Evolutionary conservation across 306 rosid genomes (phyloP).

Genomic region (Sesbania bispinosa): DNA sequence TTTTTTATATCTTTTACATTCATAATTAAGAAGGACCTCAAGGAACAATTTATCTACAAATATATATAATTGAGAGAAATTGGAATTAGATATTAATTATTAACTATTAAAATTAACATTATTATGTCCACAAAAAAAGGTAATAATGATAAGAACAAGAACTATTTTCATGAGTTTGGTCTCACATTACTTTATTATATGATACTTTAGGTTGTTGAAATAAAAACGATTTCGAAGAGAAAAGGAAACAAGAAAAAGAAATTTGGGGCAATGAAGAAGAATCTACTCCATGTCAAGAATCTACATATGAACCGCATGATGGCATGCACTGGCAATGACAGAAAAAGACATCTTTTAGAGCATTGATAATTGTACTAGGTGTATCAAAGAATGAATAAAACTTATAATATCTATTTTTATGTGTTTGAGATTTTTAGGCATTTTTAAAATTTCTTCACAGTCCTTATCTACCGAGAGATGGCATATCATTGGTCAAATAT

Average conservation of each 20-base stretch:
- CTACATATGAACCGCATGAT: conserved; percentile 33
- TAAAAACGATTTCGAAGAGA: conserved; percentile 27
- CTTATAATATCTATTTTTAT: neutral
- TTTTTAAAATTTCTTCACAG: too few relatives aligned
- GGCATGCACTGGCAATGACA: conserved; percentile 26
- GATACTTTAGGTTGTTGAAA: conserved; percentile 35
- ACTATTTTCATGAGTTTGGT: neutral
- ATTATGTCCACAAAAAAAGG: too few relatives aligned
- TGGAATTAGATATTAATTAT: too few relatives aligned
- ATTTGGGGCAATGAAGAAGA: conserved; percentile 46
- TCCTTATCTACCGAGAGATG: too few relatives aligned
- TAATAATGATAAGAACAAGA: too few relatives aligned
- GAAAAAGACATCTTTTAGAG: conserved; percentile 27
- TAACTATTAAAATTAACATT: too few relatives aligned
- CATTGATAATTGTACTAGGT: neutral
- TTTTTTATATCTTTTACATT: too few relatives aligned
- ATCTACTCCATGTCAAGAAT: conserved; percentile 38
- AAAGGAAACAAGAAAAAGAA: conserved; percentile 31
- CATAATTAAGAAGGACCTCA: too few relatives aligned
- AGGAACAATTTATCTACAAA: neutral
- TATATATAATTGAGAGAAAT: too few relatives aligned
- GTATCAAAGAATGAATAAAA: neutral
- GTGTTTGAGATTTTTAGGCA: too few relatives aligned
- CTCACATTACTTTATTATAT: neutral
- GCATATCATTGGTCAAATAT: too few relatives aligned